Conservation (phyloP, 1,284 basidiomycete genomes). For the Microbotryum saponariae region DNA sequence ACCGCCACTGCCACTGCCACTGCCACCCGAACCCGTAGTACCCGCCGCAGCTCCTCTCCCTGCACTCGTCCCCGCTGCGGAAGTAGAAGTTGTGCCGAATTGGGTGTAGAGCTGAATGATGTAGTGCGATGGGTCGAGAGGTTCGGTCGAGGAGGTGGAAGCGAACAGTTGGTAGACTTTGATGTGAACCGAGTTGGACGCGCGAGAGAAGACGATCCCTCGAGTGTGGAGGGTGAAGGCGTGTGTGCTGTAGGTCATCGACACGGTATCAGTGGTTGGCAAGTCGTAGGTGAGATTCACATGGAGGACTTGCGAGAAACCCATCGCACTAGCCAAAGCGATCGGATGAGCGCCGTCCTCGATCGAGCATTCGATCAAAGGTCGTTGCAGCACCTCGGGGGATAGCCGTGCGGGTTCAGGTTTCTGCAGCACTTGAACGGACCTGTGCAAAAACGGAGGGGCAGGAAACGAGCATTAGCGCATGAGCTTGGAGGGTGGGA, state of each 20-base stretch:
- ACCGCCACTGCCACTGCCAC: neutral
- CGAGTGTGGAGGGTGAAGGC: neutral
- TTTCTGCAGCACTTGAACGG: conserved; percentile 5
- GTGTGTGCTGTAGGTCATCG: neutral
- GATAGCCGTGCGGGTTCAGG: conserved; percentile 16
- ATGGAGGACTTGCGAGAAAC: conserved; percentile 1
- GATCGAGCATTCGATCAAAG: conserved; percentile 16
- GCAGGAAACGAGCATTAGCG: neutral
- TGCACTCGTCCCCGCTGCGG: neutral
- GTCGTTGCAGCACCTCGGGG: conserved; percentile 14
- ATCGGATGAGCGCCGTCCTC: conserved; percentile 13
- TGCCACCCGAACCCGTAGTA: too few relatives aligned
- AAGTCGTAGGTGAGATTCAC: neutral
- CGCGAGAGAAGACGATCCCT: conserved; percentile 13
- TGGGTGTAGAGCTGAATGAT: conserved; percentile 9
- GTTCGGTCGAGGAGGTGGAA: neutral
- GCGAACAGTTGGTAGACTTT: conserved; percentile 21
- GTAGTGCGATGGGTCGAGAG: conserved; percentile 10
- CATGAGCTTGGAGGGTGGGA: neutral
- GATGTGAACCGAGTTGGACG: neutral
- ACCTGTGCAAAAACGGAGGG: conserved; percentile 4
- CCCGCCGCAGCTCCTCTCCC: too few relatives aligned
- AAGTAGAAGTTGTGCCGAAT: conserved; percentile 3
- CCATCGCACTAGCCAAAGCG: conserved; percentile 10
- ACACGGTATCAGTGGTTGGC: too few relatives aligned